These are phyloP conservation scores for Protomyces gravidus DNA, from an alignment of 1,139 yeast species.

Conservation along the genomic window DNA sequence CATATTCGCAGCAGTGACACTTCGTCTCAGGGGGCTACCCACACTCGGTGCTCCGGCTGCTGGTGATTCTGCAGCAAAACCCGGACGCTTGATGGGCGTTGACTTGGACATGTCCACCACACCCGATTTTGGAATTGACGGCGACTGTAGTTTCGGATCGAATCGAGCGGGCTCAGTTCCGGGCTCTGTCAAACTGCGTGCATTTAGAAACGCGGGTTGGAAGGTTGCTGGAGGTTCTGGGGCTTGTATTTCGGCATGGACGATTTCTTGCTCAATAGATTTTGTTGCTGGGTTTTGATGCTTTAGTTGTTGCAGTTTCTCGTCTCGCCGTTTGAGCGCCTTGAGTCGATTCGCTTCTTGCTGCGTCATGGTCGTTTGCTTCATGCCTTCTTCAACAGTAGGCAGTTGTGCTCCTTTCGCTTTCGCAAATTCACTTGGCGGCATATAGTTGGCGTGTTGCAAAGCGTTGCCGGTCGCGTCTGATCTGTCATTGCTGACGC, in stretches of 20 bases:
- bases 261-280: neutral
- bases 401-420: neutral
- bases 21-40: conserved; percentile 14
- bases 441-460: conserved; percentile 1
- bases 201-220: conserved; percentile 21
- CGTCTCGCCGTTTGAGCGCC: conserved; percentile 14
- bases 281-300: neutral
- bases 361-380: conserved; percentile 16
- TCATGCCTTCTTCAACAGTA: neutral
- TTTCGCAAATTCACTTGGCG: conserved; percentile 16
- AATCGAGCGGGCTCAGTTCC: conserved; percentile 14
- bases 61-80: conserved; percentile 18
- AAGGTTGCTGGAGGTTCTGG: conserved; percentile 11
- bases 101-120: conserved; percentile 12
- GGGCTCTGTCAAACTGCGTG: conserved; percentile 15
- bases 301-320: neutral
- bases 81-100: conserved; percentile 29
- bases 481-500: neutral
- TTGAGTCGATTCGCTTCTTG: conserved; percentile 18
- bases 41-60: neutral
- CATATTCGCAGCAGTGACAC: neutral
- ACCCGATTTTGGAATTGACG: conserved; percentile 19
- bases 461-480: too few species aligned
- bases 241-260: conserved; percentile 14
- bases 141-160: conserved; percentile 17